These are phyloP conservation scores for Elasticomyces elasticus DNA, from an alignment of 495 filamentous ascomycete genomes.

Conservation along the genomic window DNA sequence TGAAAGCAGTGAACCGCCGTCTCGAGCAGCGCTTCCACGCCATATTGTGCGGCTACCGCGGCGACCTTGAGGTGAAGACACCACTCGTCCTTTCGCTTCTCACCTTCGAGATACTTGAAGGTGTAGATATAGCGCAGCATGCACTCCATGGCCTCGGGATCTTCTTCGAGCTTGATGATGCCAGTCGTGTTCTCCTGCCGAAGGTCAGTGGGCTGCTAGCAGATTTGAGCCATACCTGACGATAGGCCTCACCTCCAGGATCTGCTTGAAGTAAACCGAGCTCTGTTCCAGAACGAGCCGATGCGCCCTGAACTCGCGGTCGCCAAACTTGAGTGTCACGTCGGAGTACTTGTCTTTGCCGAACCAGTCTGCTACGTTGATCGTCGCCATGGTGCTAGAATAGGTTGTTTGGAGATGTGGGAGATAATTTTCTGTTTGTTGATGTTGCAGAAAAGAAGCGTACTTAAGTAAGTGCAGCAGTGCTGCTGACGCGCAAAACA, in stretches of 20 bases:
- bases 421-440: too few species aligned
- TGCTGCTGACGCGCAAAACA: too few species aligned
- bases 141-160: not conserved
- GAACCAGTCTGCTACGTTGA: not conserved
- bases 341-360: not conserved
- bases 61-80: not conserved
- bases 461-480: too few species aligned
- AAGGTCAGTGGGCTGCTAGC: too few species aligned
- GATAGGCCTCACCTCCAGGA: not conserved
- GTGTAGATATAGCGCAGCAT: not conserved
- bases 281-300: not conserved
- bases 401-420: too few species aligned
- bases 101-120: not conserved
- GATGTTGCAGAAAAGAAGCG: too few species aligned
- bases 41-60: not conserved
- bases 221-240: too few species aligned
- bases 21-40: not conserved
- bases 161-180: not conserved
- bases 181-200: not conserved
- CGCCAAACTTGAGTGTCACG: not conserved
- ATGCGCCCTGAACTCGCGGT: not conserved
- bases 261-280: not conserved
- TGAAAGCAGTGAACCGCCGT: too few species aligned
- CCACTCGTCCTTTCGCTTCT: not conserved
- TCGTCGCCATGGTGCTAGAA: too few species aligned